Base-by-base conservation (phyloP, 441 rosid species). In the Arabidopsis hybrid region DNA sequence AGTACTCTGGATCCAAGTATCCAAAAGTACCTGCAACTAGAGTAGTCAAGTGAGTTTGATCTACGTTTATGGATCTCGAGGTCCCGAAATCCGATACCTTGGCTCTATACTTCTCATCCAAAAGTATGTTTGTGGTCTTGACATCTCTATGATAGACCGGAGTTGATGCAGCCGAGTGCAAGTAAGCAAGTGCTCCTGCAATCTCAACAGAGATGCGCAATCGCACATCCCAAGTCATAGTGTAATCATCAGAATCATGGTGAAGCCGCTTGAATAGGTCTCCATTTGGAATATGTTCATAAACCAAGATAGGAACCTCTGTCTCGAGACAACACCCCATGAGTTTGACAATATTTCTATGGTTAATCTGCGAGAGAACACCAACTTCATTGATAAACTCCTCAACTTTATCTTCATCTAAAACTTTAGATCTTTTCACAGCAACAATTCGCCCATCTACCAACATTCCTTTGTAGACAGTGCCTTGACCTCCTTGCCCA, bases 401-500 rank as follows among this genome's bases (percentile, higher is more conserved):
- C 26, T 63, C 76, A 8, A 72, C 69, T 43, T 63, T 72, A 6
- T 77, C 73, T 71, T 31, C 56, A 7, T 77, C 67, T 42, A 71
- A 50, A 13, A 71, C 55, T 51, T 42, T 65, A 10, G 76, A 78
- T 13, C 68, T 81, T 71, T 84, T 84, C 53, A 82, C 74, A 12
- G 85, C 85, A 1, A 84, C 76, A 0, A 29, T 17, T 31, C 32
- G 64, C 8, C 59, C 40, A 36, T 77, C 74, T 3, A 29, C 4
- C 26, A 83, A 42, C 71, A 76, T 52, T 12, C 82, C 82, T 51
- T 69, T 60, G 69, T 70, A 81, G 1, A 75, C 86, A 18, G 79
- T 80, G 6, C 84, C 85, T 35, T 72, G 75, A 17, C 87, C 82
- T 29, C 86, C 88, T 8, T 51, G 67, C 3, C 85, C 86, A 1